Evolutionary conservation across 176 grass and related monocot species (phyloP).

Genomic region (Hordeum marinum): DNA sequence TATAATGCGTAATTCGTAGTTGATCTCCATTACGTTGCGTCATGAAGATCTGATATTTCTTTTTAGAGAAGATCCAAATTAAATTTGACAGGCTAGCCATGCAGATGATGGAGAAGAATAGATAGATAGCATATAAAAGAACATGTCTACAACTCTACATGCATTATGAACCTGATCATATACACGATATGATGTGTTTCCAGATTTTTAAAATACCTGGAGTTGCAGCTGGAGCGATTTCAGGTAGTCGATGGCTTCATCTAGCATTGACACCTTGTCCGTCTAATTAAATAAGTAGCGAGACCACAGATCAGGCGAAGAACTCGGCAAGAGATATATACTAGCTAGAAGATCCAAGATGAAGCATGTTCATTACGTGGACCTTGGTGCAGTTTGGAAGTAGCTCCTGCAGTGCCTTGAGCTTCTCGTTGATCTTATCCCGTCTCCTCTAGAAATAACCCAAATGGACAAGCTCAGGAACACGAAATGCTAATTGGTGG

Average conservation of each 20-base stretch:
- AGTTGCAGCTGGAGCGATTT: conserved; percentile 77
- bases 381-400: conserved; percentile 78
- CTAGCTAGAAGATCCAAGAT: background rate
- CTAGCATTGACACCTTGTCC: conserved; percentile 81
- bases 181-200: conserved; percentile 17
- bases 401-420: conserved; percentile 72
- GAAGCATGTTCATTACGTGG: conserved; percentile 1
- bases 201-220: conserved; percentile 27
- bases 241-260: conserved; percentile 73
- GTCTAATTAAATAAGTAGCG: conserved; percentile 39
- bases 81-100: background rate
- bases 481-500: background rate
- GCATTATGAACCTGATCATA: conserved; percentile 5
- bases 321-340: background rate
- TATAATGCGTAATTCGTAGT: background rate
- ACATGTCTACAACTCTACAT: background rate
- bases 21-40: background rate
- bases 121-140: background rate
- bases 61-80: background rate
- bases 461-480: background rate
- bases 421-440: conserved; percentile 81
- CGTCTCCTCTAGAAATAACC: conserved; percentile 39
- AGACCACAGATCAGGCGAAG: background rate
- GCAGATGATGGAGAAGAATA: background rate
- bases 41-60: background rate